Percentiles rank a stretch among this genome's conserved stretches.
These are phyloP conservation scores for Sarocladium kiliense DNA, from an alignment of 2,329 filamentous ascomycete species.

Conservation along the genomic window DNA sequence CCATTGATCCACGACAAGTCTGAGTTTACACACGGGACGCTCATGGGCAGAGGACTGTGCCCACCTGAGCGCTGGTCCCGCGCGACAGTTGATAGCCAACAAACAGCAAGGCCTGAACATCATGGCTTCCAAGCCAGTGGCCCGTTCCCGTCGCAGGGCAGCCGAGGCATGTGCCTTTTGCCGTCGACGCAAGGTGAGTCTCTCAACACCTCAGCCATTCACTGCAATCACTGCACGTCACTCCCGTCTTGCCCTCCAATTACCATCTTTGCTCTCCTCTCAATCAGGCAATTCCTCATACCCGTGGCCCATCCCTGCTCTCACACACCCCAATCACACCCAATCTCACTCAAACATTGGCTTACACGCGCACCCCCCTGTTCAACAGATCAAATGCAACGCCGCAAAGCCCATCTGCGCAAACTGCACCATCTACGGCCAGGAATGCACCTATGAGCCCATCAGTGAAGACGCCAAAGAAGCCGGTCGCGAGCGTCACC, in stretches of 20 bases:
- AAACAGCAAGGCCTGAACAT: not conserved
- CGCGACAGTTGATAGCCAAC: not conserved
- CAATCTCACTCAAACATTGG: not conserved
- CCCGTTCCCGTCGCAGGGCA: constrained; percentile 20
- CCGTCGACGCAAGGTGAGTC: constrained; percentile 23
- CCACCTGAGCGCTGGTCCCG: not conserved
- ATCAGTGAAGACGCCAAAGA: constrained; percentile 21
- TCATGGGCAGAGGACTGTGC: no score
- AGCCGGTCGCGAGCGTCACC: constrained; percentile 12
- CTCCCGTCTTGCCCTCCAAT: no score
- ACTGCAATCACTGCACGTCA: no score
- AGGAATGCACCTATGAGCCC: constrained; percentile 36
- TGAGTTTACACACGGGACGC: not conserved
- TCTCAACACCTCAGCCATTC: no score
- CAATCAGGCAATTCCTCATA: not conserved
- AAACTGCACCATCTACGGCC: constrained; percentile 39
- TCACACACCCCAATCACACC: not conserved
- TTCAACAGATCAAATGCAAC: constrained; percentile 44
- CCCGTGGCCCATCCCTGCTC: not conserved
- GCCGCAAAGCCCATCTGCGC: constrained; percentile 37
- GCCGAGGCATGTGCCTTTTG: constrained; percentile 25
- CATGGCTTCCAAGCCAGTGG: not conserved
- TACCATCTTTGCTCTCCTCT: no score
- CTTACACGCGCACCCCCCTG: constrained; percentile 2
- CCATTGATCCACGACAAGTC: not conserved